A percentile compares a stretch with the other conserved stretches of the same genome.
Evolutionary conservation across 2,329 filamentous ascomycete genomes (phyloP).

Genomic region (Rosellinia necatrix): DNA sequence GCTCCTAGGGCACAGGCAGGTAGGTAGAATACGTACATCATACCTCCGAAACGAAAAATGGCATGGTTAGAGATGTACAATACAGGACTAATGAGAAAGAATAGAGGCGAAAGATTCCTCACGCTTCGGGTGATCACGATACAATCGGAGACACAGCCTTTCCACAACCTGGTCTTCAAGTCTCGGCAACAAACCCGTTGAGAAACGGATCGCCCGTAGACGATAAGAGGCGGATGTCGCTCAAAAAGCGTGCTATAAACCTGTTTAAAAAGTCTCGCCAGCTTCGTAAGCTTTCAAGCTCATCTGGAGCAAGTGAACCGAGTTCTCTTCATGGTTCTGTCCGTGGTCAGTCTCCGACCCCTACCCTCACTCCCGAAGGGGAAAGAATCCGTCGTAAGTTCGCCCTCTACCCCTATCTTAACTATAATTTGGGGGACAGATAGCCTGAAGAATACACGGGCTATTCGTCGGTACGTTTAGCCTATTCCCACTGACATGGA

Average conservation of each 20-base stretch:
- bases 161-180: not conserved
- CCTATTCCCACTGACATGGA: conserved; percentile 7
- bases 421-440: not conserved
- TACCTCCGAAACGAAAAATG: not conserved
- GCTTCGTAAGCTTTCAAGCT: conserved; percentile 46
- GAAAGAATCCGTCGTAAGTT: conserved; percentile 12
- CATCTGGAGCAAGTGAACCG: conserved; percentile 46
- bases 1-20: conserved; percentile 14
- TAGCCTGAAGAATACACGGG: not conserved
- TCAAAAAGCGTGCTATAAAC: conserved; percentile 39
- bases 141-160: not conserved
- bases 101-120: conserved; percentile 12
- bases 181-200: not conserved
- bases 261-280: conserved; percentile 48
- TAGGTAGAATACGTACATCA: conserved; percentile 3
- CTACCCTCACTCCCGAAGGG: not conserved
- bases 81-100: not conserved
- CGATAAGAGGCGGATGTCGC: conserved; percentile 38
- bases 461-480: not conserved
- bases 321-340: conserved; percentile 50
- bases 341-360: conserved; percentile 43
- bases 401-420: not conserved
- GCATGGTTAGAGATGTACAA: not conserved
- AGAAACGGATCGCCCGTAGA: conserved; percentile 37
- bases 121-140: not conserved